Evolutionary conservation across 1,284 basidiomycete genomes (phyloP).

Genomic region (Pseudozyma tsukubaensis): DNA sequence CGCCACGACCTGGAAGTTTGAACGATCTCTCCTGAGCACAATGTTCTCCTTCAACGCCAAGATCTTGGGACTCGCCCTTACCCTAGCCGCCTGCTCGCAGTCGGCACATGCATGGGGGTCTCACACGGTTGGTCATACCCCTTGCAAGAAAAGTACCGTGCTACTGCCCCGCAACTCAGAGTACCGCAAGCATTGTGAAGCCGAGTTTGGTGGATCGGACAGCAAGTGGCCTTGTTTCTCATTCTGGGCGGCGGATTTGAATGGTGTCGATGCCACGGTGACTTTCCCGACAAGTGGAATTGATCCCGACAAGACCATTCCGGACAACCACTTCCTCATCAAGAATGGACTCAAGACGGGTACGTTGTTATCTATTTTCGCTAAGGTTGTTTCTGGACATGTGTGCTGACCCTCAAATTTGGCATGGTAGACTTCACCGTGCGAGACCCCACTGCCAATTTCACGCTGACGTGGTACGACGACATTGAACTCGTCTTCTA

Average conservation of each 20-base stretch:
- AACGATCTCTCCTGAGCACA: no score
- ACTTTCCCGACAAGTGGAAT: background rate
- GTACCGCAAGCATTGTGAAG: slow-evolving; percentile 20
- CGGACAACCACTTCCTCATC: slow-evolving; percentile 14
- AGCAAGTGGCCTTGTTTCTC: slow-evolving; percentile 27
- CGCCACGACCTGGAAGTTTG: no score
- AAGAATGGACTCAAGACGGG: slow-evolving; percentile 19
- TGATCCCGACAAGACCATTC: background rate
- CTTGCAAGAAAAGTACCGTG: background rate
- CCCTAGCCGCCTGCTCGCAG: no score
- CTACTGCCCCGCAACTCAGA: slow-evolving; percentile 16
- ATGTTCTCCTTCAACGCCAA: no score
- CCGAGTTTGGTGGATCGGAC: background rate
- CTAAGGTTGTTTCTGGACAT: background rate
- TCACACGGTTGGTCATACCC: background rate
- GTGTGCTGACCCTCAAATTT: background rate
- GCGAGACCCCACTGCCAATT: slow-evolving; percentile 6
- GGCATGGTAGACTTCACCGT: slow-evolving; percentile 18
- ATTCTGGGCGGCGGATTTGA: slow-evolving; percentile 7
- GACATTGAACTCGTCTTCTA: slow-evolving; percentile 2
- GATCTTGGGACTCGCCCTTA: no score
- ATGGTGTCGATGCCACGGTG: background rate
- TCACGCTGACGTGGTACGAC: slow-evolving; percentile 1
- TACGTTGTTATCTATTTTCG: background rate
- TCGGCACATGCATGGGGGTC: no score